Base-by-base conservation (phyloP, 1,139 yeast species). In the Suhomyces panamericanus region DNA sequence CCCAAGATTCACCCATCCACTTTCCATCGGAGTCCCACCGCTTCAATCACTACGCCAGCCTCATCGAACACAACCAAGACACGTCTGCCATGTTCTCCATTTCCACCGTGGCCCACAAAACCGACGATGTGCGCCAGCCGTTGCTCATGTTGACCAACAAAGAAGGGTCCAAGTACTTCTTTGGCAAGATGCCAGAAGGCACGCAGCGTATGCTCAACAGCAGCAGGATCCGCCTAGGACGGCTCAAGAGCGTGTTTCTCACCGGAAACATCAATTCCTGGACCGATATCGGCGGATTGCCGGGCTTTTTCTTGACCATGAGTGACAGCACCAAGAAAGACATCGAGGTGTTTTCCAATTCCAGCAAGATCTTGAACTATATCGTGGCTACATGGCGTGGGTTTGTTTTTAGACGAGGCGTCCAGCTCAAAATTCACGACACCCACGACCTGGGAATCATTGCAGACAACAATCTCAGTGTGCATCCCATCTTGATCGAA, bases 171-270 rank as follows among this genome's bases (percentile, higher is more conserved):
- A 70, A 83, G 47, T 87, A 83, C 56, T 65, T 90, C 38, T 78
- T 93, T 59, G 99, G 99, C 2, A 81, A 84, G 46, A 65, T 88
- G 3, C 81, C 95, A 5, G 97, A 90, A 59, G 98, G 98, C 1
- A 68, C 90, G 0, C 99, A 93, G 61, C 71, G 99, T 53, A 68
- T 77, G 9, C 63, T 85, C 41, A 77, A 78, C 48, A 85, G 82
- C 47, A 71, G 75, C 49, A 75, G 78, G 42, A 62, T 81, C 20
- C 70, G 77, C 49, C 66, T 83, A 16, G 77, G 77, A 35, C 83
- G 80, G 52, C 66, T 89, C 30, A 75, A 78, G 44, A 79, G 82
- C 28, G 71, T 91, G 3, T 90, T 88, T 56, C 58, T 91, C 7
- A 83, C 96, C 0, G 99, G 99, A 2, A 71, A 70, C 12, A 53